Percentiles rank a stretch among this genome's conserved stretches.
Evolutionary conservation across 106 monocot species (phyloP).

Genomic region (Cymbidium sinense): DNA sequence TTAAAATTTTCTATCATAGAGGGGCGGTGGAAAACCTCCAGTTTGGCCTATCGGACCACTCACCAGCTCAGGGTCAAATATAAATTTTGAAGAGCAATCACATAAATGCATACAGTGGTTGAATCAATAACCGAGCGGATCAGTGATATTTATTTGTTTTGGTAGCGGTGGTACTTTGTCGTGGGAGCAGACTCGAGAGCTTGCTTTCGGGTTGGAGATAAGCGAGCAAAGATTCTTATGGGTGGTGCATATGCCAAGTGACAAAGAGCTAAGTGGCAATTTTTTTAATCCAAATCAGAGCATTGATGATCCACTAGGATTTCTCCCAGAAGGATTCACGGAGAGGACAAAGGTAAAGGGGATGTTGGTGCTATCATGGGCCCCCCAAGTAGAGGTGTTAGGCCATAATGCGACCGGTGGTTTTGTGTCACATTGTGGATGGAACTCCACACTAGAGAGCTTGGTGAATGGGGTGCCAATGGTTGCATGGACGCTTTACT

Average conservation of each 20-base stretch:
- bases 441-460: conserved; percentile 48
- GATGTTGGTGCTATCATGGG: conserved; percentile 12
- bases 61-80: not conserved
- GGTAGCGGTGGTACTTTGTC: conserved; percentile 27
- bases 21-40: not conserved
- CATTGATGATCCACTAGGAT: conserved; percentile 6
- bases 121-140: conserved; percentile 17
- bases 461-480: conserved; percentile 27
- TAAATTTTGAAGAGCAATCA: not conserved
- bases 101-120: conserved; percentile 21
- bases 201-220: conserved; percentile 27
- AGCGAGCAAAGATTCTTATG: conserved; percentile 31
- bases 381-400: conserved; percentile 14
- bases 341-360: conserved; percentile 11
- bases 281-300: conserved; percentile 2
- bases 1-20: not conserved
- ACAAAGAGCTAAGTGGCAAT: not conserved
- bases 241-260: conserved; percentile 20
- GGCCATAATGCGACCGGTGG: conserved; percentile 5
- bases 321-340: conserved; percentile 16
- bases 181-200: conserved; percentile 17
- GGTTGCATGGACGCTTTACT: conserved; percentile 44
- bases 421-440: conserved; percentile 38
- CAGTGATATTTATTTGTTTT: conserved; percentile 27
- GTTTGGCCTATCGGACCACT: not conserved